Evolutionary conservation across 306 rosid species (phyloP).

Genomic region (Ormosia emarginata): DNA sequence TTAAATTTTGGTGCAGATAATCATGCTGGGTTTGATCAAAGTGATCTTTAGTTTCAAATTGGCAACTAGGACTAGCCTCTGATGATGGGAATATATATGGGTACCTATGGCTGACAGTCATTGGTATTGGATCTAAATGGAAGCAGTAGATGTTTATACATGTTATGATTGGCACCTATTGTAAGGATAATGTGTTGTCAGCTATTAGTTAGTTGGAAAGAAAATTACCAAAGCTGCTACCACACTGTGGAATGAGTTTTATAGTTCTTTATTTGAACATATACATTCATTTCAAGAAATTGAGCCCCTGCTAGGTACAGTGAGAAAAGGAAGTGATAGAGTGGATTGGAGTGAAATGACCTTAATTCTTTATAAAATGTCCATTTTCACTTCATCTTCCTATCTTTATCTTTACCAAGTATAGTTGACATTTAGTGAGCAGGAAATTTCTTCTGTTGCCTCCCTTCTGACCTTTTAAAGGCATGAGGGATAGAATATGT

Average conservation of each 20-base stretch:
- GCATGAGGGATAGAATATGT: neutral
- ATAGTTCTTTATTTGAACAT: neutral
- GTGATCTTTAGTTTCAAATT: neutral
- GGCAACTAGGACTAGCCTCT: neutral
- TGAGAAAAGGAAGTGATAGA: neutral
- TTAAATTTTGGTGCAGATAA: neutral
- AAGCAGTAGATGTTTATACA: neutral
- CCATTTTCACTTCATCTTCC: neutral
- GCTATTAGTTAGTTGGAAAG: neutral
- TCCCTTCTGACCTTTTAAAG: neutral
- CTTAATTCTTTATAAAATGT: neutral
- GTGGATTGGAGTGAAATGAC: neutral
- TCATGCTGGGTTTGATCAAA: neutral
- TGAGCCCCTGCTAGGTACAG: neutral
- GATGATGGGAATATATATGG: neutral
- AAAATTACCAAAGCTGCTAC: neutral
- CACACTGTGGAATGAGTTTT: neutral
- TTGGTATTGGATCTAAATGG: neutral
- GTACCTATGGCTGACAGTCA: neutral
- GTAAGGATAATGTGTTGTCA: neutral
- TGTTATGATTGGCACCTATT: neutral
- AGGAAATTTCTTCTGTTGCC: neutral
- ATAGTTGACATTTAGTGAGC: neutral
- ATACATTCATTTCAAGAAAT: neutral
- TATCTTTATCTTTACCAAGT: neutral